Conservation (phyloP, 768 basidiomycete genomes). For the Boletus pseudo-olivaceus region DNA sequence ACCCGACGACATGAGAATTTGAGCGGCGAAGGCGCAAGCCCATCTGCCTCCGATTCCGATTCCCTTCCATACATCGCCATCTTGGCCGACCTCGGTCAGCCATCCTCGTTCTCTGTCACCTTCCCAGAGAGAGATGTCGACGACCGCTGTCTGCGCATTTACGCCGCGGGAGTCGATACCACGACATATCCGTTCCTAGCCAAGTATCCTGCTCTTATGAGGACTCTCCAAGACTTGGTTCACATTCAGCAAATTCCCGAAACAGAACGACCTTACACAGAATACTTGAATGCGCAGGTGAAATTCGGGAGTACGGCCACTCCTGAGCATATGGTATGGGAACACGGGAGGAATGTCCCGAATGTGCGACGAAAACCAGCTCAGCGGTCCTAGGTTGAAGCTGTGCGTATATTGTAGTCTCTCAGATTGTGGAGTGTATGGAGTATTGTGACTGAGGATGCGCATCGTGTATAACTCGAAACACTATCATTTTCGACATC, state of each 20-base stretch:
- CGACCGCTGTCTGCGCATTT: slow-evolving; percentile 14
- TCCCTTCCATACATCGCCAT: slow-evolving; percentile 14
- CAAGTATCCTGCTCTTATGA: not conserved
- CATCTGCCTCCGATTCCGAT: not conserved
- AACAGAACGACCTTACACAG: not conserved
- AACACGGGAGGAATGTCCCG: not conserved
- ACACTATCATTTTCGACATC: no score
- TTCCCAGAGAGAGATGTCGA: not conserved
- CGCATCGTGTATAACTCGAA: no score
- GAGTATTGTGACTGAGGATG: no score
- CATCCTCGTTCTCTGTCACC: not conserved
- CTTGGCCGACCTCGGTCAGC: slow-evolving; percentile 10
- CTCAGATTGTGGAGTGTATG: not conserved
- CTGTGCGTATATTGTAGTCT: not conserved
- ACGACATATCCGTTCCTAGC: slow-evolving; percentile 9
- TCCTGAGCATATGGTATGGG: slow-evolving; percentile 3
- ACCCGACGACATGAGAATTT: not conserved
- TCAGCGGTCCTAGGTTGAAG: not conserved
- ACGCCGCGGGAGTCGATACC: slow-evolving; percentile 1
- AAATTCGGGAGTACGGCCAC: no score
- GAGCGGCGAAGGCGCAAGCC: not conserved
- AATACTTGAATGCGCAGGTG: not conserved
- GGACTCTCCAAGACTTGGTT: not conserved
- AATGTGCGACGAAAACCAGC: not conserved
- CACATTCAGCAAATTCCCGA: not conserved